phyloP scores from a whole-genome alignment of 345 rosid species.

The Pistacia atlantica region DNA sequence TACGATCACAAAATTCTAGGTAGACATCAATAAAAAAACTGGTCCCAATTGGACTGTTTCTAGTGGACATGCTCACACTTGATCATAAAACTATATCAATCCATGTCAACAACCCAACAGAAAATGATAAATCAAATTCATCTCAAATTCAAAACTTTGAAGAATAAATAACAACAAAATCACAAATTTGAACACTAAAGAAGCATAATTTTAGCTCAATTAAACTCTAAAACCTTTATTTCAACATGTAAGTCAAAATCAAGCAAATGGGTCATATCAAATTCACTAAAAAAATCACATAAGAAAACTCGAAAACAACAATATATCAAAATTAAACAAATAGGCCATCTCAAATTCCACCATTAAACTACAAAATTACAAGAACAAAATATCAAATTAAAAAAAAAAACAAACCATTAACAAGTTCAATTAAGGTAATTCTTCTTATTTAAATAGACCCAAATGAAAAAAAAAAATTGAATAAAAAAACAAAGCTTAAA shows the following conservation, averaged over 20 bases:
- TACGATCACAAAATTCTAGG: background rate
- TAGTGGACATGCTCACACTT: background rate
- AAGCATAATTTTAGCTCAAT: conserved; percentile 5
- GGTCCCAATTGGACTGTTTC: background rate
- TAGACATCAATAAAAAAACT: background rate
- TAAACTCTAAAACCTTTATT: background rate
- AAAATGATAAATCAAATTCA: background rate
- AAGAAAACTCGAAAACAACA: background rate
- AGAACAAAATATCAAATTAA: background rate
- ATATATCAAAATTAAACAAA: conserved; percentile 9
- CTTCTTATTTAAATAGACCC: background rate
- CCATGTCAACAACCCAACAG: background rate
- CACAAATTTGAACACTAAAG: background rate
- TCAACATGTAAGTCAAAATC: background rate
- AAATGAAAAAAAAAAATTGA: background rate
- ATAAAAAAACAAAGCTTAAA: background rate
- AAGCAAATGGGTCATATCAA: background rate
- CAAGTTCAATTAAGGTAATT: background rate
- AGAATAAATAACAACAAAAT: background rate
- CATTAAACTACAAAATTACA: background rate
- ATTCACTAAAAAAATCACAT: background rate
- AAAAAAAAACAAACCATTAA: background rate
- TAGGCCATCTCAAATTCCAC: background rate
- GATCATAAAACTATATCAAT: background rate
- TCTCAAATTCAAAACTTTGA: background rate